Conservation (phyloP, 139 green algal genomes). For the Microglena sp. region DNA sequence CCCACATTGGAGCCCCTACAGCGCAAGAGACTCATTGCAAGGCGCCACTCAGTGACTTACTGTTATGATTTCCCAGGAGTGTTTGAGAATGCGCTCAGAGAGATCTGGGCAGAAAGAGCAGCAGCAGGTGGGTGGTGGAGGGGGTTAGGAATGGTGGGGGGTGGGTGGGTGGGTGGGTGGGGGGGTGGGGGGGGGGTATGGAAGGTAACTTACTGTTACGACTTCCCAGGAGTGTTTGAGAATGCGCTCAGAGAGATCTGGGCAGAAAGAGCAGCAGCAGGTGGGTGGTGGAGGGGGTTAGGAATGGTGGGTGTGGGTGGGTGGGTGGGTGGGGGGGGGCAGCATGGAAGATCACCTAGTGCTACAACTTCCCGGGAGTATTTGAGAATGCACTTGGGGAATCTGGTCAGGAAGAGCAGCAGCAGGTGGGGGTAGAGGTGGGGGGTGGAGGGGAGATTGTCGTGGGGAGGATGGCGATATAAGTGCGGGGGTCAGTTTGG, state of each 20-base stretch:
- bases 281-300: too few relatives aligned
- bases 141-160: too few relatives aligned
- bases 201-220: constrained; percentile 94
- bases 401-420: constrained; percentile 57
- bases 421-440: constrained; percentile 40
- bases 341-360: constrained; percentile 95
- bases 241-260: constrained; percentile 75
- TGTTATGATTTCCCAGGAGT: constrained; percentile 93
- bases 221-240: constrained; percentile 90
- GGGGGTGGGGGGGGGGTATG: too few relatives aligned
- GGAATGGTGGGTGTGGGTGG: too few relatives aligned
- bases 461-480: too few relatives aligned
- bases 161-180: too few relatives aligned
- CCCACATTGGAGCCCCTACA: constrained; percentile 62
- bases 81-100: constrained; percentile 77
- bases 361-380: constrained; percentile 91
- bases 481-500: too few relatives aligned
- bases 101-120: constrained; percentile 60
- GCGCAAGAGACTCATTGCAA: constrained; percentile 64
- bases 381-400: constrained; percentile 79
- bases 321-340: too few relatives aligned
- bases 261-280: constrained; percentile 43
- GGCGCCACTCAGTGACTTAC: constrained; percentile 80
- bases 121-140: constrained; percentile 37
- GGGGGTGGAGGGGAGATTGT: too few relatives aligned